Base-by-base conservation (phyloP, 805 yeast genomes). In the Candida awuae region DNA sequence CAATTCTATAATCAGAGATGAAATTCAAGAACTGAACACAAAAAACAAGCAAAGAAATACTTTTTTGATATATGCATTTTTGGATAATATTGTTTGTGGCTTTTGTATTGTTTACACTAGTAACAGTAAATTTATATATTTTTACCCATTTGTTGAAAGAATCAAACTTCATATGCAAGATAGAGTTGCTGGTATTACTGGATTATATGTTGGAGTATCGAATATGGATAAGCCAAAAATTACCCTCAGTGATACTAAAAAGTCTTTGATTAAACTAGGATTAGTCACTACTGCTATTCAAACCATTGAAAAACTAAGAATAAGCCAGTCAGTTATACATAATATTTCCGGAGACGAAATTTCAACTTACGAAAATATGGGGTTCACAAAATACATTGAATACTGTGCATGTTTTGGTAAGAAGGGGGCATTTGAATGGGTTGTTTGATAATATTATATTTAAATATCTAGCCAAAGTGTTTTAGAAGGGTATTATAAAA, bases 161-260 rank as follows among this genome's bases (percentile, higher is more conserved):
- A 60, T 63, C 19, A 48, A 32, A 6, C 13, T 16, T 3, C 10
- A 20, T 2, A 10, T 32, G 5, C 25, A 23, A 6, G 43, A 42
- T 6, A 45, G 49, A 27, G 57, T 70, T n/a, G 77, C 77, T 7
- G 77, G 75, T 1, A 58, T 76, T 9, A 59, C 73, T 12, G 77
- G 75, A 4, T 65, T 76, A 2, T 63, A 75, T 22, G 69, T 73
- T 19, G 79, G 74, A 73, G 74, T 15, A 62, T 63, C 31, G 73
- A 73, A 21, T 28, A 6, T 4, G 28, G 23, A 13, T 5, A 33
- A 19, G 12, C 7, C 10, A 17, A 32, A 6, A 13, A 18, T 23
- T 14, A 14, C 18, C 13, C 7, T 14, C n/a, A 17, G 6, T 18
- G 15, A n/a, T 4, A 20, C n/a, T 16, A 28, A 19, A 25, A 28